Percentiles rank a stretch among this genome's conserved stretches.
These are phyloP conservation scores for Lagenidium sp. DNA, from an alignment of 352 stramenopile species.

Conservation along the genomic window DNA sequence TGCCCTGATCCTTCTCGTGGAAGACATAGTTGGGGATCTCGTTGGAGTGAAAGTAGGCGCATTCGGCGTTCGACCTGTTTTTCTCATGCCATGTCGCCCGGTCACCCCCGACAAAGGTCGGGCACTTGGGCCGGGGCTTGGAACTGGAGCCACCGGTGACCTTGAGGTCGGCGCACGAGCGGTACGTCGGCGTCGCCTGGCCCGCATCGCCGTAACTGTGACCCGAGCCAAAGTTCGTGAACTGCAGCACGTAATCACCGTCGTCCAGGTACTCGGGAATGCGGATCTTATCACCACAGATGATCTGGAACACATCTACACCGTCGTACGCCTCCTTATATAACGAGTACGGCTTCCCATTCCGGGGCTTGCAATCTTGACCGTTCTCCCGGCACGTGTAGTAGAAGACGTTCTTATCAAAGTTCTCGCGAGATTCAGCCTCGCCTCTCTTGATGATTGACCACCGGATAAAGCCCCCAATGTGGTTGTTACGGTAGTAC, in stretches of 20 bases:
- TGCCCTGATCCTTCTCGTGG: slow-evolving; percentile 7
- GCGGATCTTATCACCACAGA: slow-evolving; percentile 10
- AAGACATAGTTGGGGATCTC: slow-evolving; percentile 7
- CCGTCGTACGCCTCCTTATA: slow-evolving; percentile 10
- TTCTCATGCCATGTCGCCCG: slow-evolving; percentile 9
- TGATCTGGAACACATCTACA: slow-evolving; percentile 2
- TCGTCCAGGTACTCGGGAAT: slow-evolving; percentile 5
- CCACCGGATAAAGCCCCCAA: slow-evolving; percentile 23
- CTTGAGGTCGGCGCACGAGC: slow-evolving; percentile 12
- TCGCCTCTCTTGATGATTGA: slow-evolving; percentile 11
- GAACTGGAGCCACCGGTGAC: slow-evolving; percentile 6
- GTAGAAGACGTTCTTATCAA: slow-evolving; percentile 19
- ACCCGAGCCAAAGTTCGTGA: slow-evolving; percentile 8
- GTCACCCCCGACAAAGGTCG: slow-evolving; percentile 8
- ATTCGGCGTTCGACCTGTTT: slow-evolving; percentile 7
- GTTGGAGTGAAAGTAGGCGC: slow-evolving; percentile 11
- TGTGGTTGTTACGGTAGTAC: slow-evolving; percentile 22
- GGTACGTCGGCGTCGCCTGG: slow-evolving; percentile 8
- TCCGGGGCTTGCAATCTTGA: slow-evolving; percentile 2
- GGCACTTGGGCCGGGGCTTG: slow-evolving; percentile 7
- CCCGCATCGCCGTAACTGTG: slow-evolving; percentile 8
- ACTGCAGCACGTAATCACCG: slow-evolving; percentile 13
- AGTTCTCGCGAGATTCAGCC: slow-evolving; percentile 12
- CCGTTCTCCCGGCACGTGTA: slow-evolving; percentile 19
- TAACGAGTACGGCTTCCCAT: slow-evolving; percentile 5